These are phyloP conservation scores for Carex arenaria DNA, from an alignment of 202 grass and related monocot genomes.

Conservation along the genomic window DNA sequence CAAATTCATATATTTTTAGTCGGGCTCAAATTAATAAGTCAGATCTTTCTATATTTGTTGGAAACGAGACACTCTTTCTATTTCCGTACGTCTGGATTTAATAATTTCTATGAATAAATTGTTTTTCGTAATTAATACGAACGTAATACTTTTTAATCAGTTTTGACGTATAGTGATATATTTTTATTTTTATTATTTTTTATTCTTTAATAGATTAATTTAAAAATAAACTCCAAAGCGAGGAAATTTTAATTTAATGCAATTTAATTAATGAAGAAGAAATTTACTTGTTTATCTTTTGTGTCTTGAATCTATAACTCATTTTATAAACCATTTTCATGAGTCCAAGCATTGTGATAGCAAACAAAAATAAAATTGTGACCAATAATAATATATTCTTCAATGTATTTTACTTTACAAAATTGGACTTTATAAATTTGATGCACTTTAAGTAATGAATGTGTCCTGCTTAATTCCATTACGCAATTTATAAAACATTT, in stretches of 20 bases:
- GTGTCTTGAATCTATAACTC: not conserved
- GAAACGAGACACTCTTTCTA: too few relatives aligned
- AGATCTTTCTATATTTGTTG: too few relatives aligned
- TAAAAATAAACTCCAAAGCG: not conserved
- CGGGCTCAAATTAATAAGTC: too few relatives aligned
- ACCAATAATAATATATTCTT: not conserved
- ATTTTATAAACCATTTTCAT: not conserved
- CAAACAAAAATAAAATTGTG: too few relatives aligned
- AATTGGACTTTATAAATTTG: not conserved
- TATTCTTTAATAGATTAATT: not conserved
- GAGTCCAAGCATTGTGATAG: too few relatives aligned
- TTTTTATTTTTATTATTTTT: not conserved
- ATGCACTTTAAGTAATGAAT: not conserved
- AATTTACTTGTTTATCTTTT: too few relatives aligned
- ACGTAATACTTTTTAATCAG: not conserved
- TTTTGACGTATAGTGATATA: not conserved
- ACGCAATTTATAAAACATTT: not conserved
- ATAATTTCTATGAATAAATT: too few relatives aligned
- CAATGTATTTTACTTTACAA: not conserved
- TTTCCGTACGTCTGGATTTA: too few relatives aligned
- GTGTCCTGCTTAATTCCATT: not conserved
- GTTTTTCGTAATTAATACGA: too few relatives aligned
- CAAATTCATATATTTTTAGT: too few relatives aligned
- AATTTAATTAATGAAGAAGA: not conserved
- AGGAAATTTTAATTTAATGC: not conserved